Base-by-base conservation (phyloP, 352 stramenopile species). In the Blastocystis sp. region DNA sequence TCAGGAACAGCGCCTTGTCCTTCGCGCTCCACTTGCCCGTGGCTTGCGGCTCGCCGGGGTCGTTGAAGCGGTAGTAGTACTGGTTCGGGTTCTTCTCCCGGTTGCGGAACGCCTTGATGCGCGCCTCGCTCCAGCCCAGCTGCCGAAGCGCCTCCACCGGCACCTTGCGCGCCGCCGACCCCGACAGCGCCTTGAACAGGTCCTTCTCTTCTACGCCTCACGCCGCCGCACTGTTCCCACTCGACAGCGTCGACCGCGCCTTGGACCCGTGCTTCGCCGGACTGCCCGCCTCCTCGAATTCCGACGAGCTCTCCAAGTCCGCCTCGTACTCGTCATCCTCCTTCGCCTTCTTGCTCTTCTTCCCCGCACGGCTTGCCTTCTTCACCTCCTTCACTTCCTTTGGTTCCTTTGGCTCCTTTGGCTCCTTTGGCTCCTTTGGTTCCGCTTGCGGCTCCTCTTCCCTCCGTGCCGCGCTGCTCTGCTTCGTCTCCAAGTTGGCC, bases 41-140 rank as follows among this genome's bases (percentile, higher is more conserved):
- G 1, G 57, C 64, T 88, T 90, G 89, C 21, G 76, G 70, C 34
- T 90, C 89, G 45, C 89, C 89, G 0, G 88, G 69, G 24, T 76
- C 63, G 45, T 90, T 90, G 69, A 90, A 90, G 14, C 89, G 84
- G 54, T 90, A 90, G 60, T 90, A 90, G 43, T 90, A 90, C 48
- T 87, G 70, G 64, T 90, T 90, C 62, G 89, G 89, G 48, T 90
- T 90, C n/a, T 11, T 68, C 60, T 90, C 89, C 24, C 84, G 71
- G 70, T 89, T 90, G 1, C 89, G 28, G 64, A 79, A 88, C 24
- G 78, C 78, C 38, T 88, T 88, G 38, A 88, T 88, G 3, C 78
- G 64, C 24, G 78, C 78, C 7, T 76, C 48, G 38, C 78, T 88
- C 78, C 78, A 88, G 0, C 78, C 78, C 57, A 88, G 34, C 10